Evolutionary conservation across 352 stramenopile species (phyloP), one percentile per base, ranked within the genome.

Genomic region (Phytophthora uliginosa): DNA sequence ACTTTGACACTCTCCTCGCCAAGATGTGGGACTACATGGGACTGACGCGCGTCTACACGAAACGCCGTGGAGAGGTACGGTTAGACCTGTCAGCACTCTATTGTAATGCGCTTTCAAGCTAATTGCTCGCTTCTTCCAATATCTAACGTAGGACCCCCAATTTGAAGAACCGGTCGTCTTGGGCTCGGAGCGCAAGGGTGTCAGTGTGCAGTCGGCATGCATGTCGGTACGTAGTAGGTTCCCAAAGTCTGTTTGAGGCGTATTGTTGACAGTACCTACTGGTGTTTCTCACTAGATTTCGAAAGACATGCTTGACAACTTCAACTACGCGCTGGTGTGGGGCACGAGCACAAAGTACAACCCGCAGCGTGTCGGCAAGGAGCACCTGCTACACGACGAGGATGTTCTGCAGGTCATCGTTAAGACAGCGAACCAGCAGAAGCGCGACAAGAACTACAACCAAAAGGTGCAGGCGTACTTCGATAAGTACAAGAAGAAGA

Each of bases 251-350:
- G 38, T n/a, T 45, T 45, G 38, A 45, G 18, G 38, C 38, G 33
- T 48, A 22, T 56, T 59, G 2, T 59, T 18, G 38, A n/a, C 18
- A 20, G 15, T 47, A 20, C 28, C 47, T 33, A 9, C n/a, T 26
- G 38, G 4, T 36, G 8, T 9, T 22, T 13, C 42, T 45, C 48
- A 22, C 59, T 66, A 97, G 90, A 96, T 97, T 61, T 97, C 91
- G 53, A 96, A 93, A 72, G 90, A 96, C 66, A 95, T 98, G 87
- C 78, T 98, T 6, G 91, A 97, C 69, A 98, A 99, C 74, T 99
- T 99, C 77, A 99, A 99, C 75, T 99, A 99, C 76, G 97, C 96
- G 17, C 79, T 99, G 50, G 97, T 99, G 57, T 99, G 98, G 98
- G 98, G 98, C 12, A 98, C 91, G 31, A 99, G 90, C 67, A 99